Conservation (phyloP, 805 yeast genomes). For the Spathaspora sp. region DNA sequence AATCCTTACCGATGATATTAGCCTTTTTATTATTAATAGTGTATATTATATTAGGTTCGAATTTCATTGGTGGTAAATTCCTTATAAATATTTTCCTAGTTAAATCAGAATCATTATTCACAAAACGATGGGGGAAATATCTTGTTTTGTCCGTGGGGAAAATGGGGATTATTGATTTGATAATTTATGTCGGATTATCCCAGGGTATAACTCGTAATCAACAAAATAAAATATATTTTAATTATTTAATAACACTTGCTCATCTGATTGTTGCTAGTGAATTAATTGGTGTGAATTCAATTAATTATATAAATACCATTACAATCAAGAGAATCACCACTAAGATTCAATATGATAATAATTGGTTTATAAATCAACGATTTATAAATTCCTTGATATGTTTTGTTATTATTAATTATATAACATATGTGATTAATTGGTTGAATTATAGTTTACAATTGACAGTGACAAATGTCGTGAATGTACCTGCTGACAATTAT, state of each 20-base stretch:
- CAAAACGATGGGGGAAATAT: neutral
- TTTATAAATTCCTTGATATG: conserved; percentile 18
- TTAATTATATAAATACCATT: conserved; percentile 20
- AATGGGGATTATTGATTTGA: conserved; percentile 17
- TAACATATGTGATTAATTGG: conserved; percentile 16
- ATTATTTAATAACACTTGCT: conserved; percentile 24
- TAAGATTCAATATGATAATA: conserved; percentile 12
- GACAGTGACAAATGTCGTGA: neutral
- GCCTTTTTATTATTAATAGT: conserved; percentile 20
- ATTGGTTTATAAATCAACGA: conserved; percentile 9
- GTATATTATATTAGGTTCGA: conserved; percentile 25
- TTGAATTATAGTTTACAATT: conserved; percentile 3
- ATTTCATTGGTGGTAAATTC: conserved; percentile 23
- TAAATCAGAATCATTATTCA: neutral
- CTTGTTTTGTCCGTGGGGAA: conserved; percentile 13
- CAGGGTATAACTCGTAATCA: conserved; percentile 8
- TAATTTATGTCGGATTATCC: conserved; percentile 20
- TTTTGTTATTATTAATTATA: conserved; percentile 16
- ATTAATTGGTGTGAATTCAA: conserved; percentile 23
- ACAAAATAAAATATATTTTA: conserved; percentile 13
- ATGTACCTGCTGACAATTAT: neutral
- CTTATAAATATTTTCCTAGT: conserved; percentile 17
- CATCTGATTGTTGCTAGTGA: conserved; percentile 28
- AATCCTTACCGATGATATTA: conserved; percentile 23
- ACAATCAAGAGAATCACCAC: conserved; percentile 13